Evolutionary conservation across 2,329 filamentous ascomycete species (phyloP).

Genomic region (Cercospora sesami): DNA sequence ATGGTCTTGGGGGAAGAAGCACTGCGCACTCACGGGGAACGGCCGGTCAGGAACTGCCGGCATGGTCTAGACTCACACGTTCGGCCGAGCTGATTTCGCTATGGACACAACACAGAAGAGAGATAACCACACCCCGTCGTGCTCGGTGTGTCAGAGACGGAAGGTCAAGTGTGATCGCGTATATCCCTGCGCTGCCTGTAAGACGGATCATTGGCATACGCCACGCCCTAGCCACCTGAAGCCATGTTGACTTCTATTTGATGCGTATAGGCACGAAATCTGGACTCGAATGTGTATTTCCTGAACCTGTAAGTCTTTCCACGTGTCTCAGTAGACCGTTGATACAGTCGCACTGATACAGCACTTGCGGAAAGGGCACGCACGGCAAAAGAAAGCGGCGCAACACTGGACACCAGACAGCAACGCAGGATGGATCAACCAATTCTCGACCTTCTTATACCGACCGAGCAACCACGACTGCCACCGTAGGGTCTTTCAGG

Average conservation of each 20-base stretch:
- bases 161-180: constrained; percentile 33
- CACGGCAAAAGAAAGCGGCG: constrained; percentile 27
- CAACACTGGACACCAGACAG: constrained; percentile 18
- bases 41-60: background rate
- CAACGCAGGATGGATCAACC: background rate
- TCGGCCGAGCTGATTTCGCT: constrained; percentile 2
- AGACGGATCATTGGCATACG: background rate
- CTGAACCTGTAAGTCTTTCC: background rate
- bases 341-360: constrained; percentile 15
- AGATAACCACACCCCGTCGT: constrained; percentile 34
- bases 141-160: constrained; percentile 31
- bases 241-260: background rate
- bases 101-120: constrained; percentile 22
- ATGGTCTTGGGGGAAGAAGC: constrained; percentile 3
- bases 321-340: background rate
- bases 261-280: constrained; percentile 22
- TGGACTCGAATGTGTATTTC: constrained; percentile 29
- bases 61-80: constrained; percentile 9
- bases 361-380: constrained; percentile 9
- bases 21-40: constrained; percentile 4
- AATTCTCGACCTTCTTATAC: background rate
- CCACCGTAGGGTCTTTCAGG: constrained; percentile 12
- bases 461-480: constrained; percentile 15
- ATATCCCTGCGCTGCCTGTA: constrained; percentile 18
- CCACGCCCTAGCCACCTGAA: background rate